Percentiles rank a stretch among this genome's conserved stretches.
Conservation (phyloP, 2,329 filamentous ascomycete genomes). For the Calonectria ilicicola region DNA sequence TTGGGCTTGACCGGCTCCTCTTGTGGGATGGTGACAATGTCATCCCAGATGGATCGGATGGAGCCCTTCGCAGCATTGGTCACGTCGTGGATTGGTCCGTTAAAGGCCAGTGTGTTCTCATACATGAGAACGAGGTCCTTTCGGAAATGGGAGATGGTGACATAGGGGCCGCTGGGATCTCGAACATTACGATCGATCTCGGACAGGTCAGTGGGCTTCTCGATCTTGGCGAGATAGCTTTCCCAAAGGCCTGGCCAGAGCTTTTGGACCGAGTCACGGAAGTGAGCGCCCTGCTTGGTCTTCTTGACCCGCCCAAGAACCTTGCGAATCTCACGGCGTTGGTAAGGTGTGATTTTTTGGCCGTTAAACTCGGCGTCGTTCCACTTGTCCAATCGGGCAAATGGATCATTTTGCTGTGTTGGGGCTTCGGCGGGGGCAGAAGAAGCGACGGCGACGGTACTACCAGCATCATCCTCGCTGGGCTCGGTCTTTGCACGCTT, state of each 20-base stretch:
- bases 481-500: conserved; percentile 85
- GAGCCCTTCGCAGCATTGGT: conserved; percentile 67
- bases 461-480: conserved; percentile 53
- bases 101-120: conserved; percentile 84
- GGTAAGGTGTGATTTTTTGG: conserved; percentile 67
- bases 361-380: conserved; percentile 57
- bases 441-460: conserved; percentile 21
- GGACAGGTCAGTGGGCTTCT: conserved; percentile 85
- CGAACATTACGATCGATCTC: conserved; percentile 87
- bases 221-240: conserved; percentile 76
- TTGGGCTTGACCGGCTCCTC: conserved; percentile 71
- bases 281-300: conserved; percentile 82
- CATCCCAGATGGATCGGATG: conserved; percentile 66
- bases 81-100: conserved; percentile 81
- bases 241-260: conserved; percentile 81
- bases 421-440: conserved; percentile 36
- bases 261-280: conserved; percentile 81
- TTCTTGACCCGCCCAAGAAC: conserved; percentile 84
- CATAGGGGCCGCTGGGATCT: conserved; percentile 69
- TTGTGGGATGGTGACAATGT: conserved; percentile 57
- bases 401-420: conserved; percentile 33
- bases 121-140: conserved; percentile 83
- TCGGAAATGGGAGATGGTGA: conserved; percentile 77
- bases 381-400: conserved; percentile 53
- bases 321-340: conserved; percentile 72